These are phyloP conservation scores for Starmerella davenportii DNA, from an alignment of 805 yeast species.

Conservation along the genomic window DNA sequence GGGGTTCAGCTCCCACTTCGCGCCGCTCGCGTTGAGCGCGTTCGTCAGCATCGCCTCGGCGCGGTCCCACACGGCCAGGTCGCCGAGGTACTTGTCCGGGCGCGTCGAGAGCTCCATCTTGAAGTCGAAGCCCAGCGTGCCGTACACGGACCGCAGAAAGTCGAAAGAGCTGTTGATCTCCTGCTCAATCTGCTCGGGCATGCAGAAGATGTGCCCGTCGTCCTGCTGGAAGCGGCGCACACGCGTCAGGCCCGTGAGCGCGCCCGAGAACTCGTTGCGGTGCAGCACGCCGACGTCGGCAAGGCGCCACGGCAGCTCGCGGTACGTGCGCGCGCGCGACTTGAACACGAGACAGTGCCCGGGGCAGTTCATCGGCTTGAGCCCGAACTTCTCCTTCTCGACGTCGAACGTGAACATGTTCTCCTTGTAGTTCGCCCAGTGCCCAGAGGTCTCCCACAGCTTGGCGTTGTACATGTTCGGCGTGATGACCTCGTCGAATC, in stretches of 20 bases:
- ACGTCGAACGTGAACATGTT: conserved; percentile 94
- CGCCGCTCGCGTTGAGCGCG: conserved; percentile 73
- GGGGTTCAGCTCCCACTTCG: conserved; percentile 82
- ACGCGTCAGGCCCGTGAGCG: conserved; percentile 84
- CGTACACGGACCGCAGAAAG: conserved; percentile 69
- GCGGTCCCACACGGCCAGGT: conserved; percentile 76
- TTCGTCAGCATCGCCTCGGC: conserved; percentile 75
- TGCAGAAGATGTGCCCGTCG: conserved; percentile 96
- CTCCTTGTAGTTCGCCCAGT: conserved; percentile 95
- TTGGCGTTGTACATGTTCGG: conserved; percentile 97
- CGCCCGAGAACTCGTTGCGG: conserved; percentile 93
- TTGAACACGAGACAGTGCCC: conserved; percentile 91
- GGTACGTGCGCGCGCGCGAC: conserved; percentile 81
- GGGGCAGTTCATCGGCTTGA: conserved; percentile 94
- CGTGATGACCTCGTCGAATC: conserved; percentile 94
- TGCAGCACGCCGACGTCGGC: conserved; percentile 96
- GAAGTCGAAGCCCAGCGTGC: conserved; percentile 84
- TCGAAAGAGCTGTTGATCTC: conserved; percentile 76
- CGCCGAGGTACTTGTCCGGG: conserved; percentile 94
- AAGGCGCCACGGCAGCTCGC: conserved; percentile 96
- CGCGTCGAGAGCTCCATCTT: conserved; percentile 94
- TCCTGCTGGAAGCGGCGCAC: conserved; percentile 98
- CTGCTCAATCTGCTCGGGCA: conserved; percentile 68
- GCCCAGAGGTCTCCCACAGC: conserved; percentile 97
- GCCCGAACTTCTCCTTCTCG: conserved; percentile 86